Percentiles rank a stretch among this genome's conserved stretches.
Evolutionary conservation across 164 flowering plant species (phyloP).

Genomic region (Kalanchoe fedtschenkoi): DNA sequence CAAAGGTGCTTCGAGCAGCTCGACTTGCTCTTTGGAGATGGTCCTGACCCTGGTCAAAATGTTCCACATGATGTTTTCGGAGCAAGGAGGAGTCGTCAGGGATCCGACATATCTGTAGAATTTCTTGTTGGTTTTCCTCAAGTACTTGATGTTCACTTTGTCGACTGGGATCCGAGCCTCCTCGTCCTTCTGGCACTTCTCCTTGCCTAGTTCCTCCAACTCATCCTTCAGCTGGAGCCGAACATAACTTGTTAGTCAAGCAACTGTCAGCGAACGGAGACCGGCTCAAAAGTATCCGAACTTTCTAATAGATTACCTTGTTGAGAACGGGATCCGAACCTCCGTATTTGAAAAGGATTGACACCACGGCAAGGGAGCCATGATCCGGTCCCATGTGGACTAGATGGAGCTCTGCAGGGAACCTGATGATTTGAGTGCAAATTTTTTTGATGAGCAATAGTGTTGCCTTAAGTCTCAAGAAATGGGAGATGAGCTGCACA

Average conservation of each 20-base stretch:
- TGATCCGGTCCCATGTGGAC: constrained; percentile 36
- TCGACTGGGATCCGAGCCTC: constrained; percentile 24
- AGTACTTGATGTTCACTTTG: constrained; percentile 13
- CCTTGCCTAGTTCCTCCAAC: constrained; percentile 19
- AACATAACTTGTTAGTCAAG: too few relatives aligned
- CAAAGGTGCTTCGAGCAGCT: constrained; percentile 40
- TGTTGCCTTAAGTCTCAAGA: too few relatives aligned
- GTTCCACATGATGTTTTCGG: constrained; percentile 41
- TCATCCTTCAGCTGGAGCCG: constrained; percentile 21
- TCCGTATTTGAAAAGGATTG: constrained; percentile 32
- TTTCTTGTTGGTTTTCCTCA: constrained; percentile 23
- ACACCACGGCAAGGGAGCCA: constrained; percentile 33
- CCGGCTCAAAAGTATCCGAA: background rate
- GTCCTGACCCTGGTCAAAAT: constrained; percentile 46
- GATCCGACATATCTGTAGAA: constrained; percentile 61
- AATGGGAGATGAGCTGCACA: background rate
- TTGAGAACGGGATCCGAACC: constrained; percentile 29
- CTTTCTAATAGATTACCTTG: constrained; percentile 33
- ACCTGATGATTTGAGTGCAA: constrained; percentile 14
- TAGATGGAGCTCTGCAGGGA: constrained; percentile 50
- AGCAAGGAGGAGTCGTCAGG: constrained; percentile 55
- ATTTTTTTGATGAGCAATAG: background rate
- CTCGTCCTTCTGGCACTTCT: constrained; percentile 13
- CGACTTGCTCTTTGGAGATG: constrained; percentile 45
- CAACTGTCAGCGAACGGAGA: too few relatives aligned